These are phyloP conservation scores for Colletotrichum australisinense DNA, from an alignment of 2,329 filamentous ascomycete genomes.

Conservation along the genomic window DNA sequence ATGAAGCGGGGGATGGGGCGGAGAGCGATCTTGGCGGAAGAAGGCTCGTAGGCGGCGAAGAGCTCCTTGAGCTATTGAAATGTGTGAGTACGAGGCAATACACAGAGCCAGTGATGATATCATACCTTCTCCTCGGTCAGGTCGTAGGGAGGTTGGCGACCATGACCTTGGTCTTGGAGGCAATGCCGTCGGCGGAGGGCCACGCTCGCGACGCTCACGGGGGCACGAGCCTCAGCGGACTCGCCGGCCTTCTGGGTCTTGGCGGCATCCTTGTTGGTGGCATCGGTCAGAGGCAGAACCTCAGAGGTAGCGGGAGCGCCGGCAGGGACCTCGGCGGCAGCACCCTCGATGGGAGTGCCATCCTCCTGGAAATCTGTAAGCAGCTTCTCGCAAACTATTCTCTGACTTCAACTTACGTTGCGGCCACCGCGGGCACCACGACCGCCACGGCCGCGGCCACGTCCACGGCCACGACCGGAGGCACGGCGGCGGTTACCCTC, in stretches of 20 bases:
- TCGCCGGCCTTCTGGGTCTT: slow-evolving; percentile 71
- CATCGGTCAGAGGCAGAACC: slow-evolving; percentile 69
- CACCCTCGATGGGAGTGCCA: slow-evolving; percentile 55
- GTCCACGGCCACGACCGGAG: slow-evolving; percentile 75
- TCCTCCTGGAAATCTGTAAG: slow-evolving; percentile 54
- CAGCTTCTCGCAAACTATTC: background rate
- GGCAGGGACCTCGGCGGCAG: slow-evolving; percentile 54
- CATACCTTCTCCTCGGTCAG: slow-evolving; percentile 94
- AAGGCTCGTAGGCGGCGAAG: slow-evolving; percentile 91
- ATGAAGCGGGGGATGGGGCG: slow-evolving; percentile 99
- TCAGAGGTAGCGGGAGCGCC: slow-evolving; percentile 62
- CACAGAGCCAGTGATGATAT: slow-evolving; percentile 41
- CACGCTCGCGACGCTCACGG: slow-evolving; percentile 81
- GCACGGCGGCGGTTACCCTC: slow-evolving; percentile 73
- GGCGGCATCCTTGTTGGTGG: slow-evolving; percentile 68
- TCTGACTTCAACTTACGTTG: slow-evolving; percentile 37
- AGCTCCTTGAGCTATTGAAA: slow-evolving; percentile 89
- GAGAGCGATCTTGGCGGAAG: slow-evolving; percentile 97
- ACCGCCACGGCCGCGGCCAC: slow-evolving; percentile 76
- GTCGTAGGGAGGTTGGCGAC: slow-evolving; percentile 98
- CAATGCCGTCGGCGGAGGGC: slow-evolving; percentile 95
- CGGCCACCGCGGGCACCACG: slow-evolving; percentile 71
- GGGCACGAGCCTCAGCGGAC: slow-evolving; percentile 61
- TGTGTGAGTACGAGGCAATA: slow-evolving; percentile 37
- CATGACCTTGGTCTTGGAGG: slow-evolving; percentile 99